Evolutionary conservation across 306 rosid species (phyloP).

Genomic region (Medicago truncatula): MtrunA17r5.0-ANR NC_053042.1:40201501-40202000

Average conservation of each 20-base stretch:
- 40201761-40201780: not conserved
- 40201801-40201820: not conserved
- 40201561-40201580: not conserved
- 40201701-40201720: not conserved
- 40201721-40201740: slow-evolving; percentile 11
- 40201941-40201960: not conserved
- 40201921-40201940: not conserved
- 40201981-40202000: not conserved
- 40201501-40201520: not conserved
- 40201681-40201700: not conserved
- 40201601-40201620: not conserved
- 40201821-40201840: not conserved
- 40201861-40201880: not conserved
- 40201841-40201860: not conserved
- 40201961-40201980: not conserved
- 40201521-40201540: not conserved
- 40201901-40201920: not conserved
- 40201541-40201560: not conserved
- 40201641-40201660: not conserved
- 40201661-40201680: not conserved
- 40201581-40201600: not conserved
- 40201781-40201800: not conserved
- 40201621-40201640: not conserved
- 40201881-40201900: not conserved
- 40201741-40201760: not conserved